A percentile compares a stretch with the other conserved stretches of the same genome.
Conservation (phyloP, 176 grass and related monocot genomes). For the Carex parvula region DNA sequence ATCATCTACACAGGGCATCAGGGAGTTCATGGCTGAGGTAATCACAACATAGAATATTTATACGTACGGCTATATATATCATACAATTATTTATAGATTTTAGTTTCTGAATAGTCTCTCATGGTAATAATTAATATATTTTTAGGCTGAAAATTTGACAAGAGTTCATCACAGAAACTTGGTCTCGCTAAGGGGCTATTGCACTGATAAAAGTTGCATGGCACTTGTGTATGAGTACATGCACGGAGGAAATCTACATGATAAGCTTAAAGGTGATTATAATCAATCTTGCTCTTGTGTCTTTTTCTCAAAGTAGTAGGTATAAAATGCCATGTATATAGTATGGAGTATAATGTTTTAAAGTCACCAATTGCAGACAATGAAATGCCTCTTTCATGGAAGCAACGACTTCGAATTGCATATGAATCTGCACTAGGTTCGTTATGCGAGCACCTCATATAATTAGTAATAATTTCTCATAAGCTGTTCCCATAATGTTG, state of each 20-base stretch:
- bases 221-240: slow-evolving; percentile 4
- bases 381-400: slow-evolving; percentile 2
- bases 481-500: background rate
- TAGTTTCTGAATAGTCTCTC: background rate
- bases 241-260: background rate
- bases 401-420: slow-evolving; percentile 15
- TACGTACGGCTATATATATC: no score
- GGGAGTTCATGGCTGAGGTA: slow-evolving; percentile 56
- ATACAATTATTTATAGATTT: background rate
- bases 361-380: slow-evolving; percentile 6
- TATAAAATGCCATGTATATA: background rate
- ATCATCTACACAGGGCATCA: slow-evolving; percentile 37
- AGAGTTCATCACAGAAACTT: slow-evolving; percentile 12
- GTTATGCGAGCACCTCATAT: background rate
- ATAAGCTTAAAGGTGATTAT: background rate
- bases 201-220: background rate
- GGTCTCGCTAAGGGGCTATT: background rate
- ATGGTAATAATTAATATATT: background rate
- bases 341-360: background rate
- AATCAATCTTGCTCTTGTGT: background rate
- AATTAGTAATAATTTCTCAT: background rate
- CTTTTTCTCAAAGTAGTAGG: background rate
- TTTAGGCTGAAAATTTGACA: background rate
- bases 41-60: background rate
- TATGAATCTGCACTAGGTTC: slow-evolving; percentile 15